Percentiles rank a stretch among this genome's conserved stretches.
Evolutionary conservation across 441 rosid species (phyloP).

Genomic region (Brassica balearica): DNA sequence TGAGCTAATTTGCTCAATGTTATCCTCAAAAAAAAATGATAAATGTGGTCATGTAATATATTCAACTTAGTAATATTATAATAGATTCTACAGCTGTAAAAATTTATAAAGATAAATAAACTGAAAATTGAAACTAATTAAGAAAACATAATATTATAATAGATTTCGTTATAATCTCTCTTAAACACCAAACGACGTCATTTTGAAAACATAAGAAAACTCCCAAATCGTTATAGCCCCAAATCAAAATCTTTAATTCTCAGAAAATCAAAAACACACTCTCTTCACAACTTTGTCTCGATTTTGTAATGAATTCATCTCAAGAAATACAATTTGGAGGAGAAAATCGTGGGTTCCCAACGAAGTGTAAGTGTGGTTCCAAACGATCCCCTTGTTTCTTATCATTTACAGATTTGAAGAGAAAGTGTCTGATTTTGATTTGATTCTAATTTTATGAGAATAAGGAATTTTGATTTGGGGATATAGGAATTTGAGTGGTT

Average conservation of each 20-base stretch:
- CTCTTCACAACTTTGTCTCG: background rate
- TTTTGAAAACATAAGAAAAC: too few species aligned
- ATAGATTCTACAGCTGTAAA: background rate
- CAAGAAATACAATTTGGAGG: background rate
- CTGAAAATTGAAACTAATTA: background rate
- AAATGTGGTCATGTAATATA: background rate
- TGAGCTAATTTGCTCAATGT: too few species aligned
- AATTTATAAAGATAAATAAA: background rate
- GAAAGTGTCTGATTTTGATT: background rate
- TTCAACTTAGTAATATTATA: background rate
- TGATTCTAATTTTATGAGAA: background rate
- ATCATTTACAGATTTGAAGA: background rate
- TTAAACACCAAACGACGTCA: too few species aligned
- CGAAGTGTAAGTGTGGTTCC: too few species aligned
- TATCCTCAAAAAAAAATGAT: too few species aligned
- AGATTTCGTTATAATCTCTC: too few species aligned
- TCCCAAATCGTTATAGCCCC: too few species aligned
- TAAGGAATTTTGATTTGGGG: too few species aligned
- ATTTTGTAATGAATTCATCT: background rate
- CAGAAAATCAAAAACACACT: background rate
- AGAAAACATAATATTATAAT: background rate
- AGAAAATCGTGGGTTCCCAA: too few species aligned
- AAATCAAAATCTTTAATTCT: too few species aligned
- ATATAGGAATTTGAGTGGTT: too few species aligned
- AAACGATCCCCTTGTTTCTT: background rate